phyloP scores from a whole-genome alignment of 441 rosid species.

The Gossypium davidsonii region DNA sequence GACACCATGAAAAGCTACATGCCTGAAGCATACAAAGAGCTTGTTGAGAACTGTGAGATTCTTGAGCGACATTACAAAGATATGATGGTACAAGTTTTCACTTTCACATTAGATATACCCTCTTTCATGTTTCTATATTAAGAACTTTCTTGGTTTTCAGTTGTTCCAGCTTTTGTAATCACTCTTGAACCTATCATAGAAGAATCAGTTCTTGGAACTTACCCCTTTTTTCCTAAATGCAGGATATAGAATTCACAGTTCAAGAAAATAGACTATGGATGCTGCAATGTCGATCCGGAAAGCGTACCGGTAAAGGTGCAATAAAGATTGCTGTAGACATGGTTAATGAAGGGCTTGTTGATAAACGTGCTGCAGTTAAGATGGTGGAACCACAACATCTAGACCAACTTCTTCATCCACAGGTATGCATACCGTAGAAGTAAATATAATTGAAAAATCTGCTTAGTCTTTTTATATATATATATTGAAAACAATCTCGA shows the following conservation, averaged over 20 bases:
- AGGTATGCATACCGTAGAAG: conserved; percentile 29
- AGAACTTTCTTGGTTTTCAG: not conserved
- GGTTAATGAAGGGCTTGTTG: conserved; percentile 78
- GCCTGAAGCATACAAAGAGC: conserved; percentile 81
- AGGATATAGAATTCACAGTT: conserved; percentile 96
- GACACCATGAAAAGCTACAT: conserved; percentile 64
- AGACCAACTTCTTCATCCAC: conserved; percentile 92
- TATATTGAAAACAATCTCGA: not conserved
- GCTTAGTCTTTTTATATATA: not conserved
- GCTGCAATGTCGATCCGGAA: conserved; percentile 90
- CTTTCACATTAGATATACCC: not conserved
- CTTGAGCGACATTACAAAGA: conserved; percentile 87
- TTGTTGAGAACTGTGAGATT: conserved; percentile 76
- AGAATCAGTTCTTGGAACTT: not conserved
- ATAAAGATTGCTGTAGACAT: conserved; percentile 91
- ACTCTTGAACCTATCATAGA: not conserved
- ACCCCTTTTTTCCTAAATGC: conserved; percentile 13
- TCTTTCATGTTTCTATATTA: not conserved
- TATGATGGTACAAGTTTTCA: conserved; percentile 62
- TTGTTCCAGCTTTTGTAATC: not conserved
- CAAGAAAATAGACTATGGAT: conserved; percentile 95
- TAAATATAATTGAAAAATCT: not conserved
- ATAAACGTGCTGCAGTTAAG: conserved; percentile 48
- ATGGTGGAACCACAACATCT: conserved; percentile 95
- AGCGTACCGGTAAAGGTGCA: conserved; percentile 87